Evolutionary conservation across 441 rosid species (phyloP), one percentile per base, ranked within the genome.

Genomic region (Gossypium gossypioides): DNA sequence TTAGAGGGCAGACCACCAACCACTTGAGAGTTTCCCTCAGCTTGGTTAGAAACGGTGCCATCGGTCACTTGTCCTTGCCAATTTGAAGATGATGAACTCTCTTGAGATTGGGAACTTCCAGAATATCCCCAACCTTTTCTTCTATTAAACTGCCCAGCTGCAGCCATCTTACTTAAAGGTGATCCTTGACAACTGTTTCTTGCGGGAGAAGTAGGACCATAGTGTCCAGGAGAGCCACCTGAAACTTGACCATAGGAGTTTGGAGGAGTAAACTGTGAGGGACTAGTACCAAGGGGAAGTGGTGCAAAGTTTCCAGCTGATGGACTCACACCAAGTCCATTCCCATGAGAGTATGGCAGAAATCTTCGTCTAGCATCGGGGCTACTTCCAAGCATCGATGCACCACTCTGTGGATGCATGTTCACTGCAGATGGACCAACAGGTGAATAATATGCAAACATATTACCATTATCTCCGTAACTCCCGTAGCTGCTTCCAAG

Each of bases 191-290:
- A 78, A 84, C 86, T 89, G 79, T 84, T 90, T 84, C 98, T 87
- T 78, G 86, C 99, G 0, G 97, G 98, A 69, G 99, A 96, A 40
- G 96, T 84, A 37, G 99, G 97, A 44, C 97, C 99, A 87, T 90
- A 91, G 74, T 91, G 97, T 64, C 98, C 97, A 71, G 97, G 97
- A 83, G 98, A 91, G 64, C 97, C 91, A 81, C 79, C 72, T 50
- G 93, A 82, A 79, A 81, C 78, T 68, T 90, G 97, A 82, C 84
- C 60, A 75, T 81, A 89, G 58, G 93, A 86, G 79, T 75, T 81
- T 51, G 98, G 97, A 48, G 98, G 98, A 72, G 99, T 91, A 76
- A 91, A 96, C 19, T 96, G 99, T 1, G 97, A 96, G 8, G 99
- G 99, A 81, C 99, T 96, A 63, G 91, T 89, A 60, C 99, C 99